phyloP scores from a whole-genome alignment of 1,284 basidiomycete species.

The Cystobasidium pallidum region DNA sequence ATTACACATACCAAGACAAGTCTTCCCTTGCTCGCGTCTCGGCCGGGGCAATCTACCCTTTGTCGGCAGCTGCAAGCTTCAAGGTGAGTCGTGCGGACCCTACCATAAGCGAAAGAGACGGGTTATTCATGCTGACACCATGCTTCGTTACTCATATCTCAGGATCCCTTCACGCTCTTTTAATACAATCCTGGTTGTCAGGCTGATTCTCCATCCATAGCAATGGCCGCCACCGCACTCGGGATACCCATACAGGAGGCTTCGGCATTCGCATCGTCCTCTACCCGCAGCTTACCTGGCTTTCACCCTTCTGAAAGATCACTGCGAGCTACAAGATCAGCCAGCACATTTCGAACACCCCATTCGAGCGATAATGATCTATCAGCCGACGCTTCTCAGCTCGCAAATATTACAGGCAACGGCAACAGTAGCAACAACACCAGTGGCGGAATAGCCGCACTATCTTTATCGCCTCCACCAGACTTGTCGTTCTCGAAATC shows the following conservation, averaged over 20 bases:
- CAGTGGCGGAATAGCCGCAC: slow-evolving; percentile 6
- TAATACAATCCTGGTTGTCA: background rate
- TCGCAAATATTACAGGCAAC: background rate
- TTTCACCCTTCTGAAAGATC: background rate
- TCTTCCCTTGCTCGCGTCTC: background rate
- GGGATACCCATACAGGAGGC: background rate
- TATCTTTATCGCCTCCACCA: slow-evolving; percentile 34
- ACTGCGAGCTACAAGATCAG: slow-evolving; percentile 34
- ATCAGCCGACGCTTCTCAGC: background rate
- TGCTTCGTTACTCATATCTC: no score
- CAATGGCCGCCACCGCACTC: slow-evolving; percentile 2
- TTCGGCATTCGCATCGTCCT: slow-evolving; percentile 1
- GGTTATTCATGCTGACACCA: no score
- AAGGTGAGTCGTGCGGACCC: no score
- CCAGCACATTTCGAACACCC: slow-evolving; percentile 24
- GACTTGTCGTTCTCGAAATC: slow-evolving; percentile 40
- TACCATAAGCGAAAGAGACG: no score
- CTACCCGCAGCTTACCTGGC: background rate
- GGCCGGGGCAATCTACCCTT: background rate
- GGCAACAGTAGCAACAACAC: background rate
- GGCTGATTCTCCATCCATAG: background rate
- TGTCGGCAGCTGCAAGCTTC: no score
- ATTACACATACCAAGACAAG: no score
- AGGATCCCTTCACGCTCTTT: background rate
- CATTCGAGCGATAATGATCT: slow-evolving; percentile 26